Percentiles rank a stretch among this genome's conserved stretches.
phyloP scores from a whole-genome alignment of 1,284 basidiomycete genomes.

The Porodaedalea pini region DNA sequence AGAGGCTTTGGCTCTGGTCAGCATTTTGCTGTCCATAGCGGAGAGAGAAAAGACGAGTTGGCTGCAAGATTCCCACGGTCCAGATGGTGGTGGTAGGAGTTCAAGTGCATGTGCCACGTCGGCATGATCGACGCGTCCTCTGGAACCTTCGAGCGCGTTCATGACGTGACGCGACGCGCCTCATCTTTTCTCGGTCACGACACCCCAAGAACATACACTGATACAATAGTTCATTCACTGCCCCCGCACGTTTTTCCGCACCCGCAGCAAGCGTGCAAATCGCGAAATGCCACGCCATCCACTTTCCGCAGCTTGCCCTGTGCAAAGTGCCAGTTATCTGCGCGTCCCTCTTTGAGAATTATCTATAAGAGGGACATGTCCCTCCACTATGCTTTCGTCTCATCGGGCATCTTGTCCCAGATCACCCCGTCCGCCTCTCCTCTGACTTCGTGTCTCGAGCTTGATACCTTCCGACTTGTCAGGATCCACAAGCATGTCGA shows the following conservation, averaged over 20 bases:
- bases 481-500: neutral
- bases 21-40: no score
- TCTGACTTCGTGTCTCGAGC: neutral
- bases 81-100: no score
- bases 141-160: neutral
- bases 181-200: neutral
- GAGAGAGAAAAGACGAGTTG: no score
- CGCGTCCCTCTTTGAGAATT: neutral
- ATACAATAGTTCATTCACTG: neutral
- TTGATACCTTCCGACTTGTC: no score
- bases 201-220: neutral
- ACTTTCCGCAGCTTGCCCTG: neutral
- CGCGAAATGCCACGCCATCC: neutral
- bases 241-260: neutral
- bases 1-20: no score
- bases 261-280: neutral
- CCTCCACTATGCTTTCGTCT: neutral
- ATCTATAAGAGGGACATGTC: neutral
- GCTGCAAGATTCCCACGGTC: no score
- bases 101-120: no score
- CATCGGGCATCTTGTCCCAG: neutral
- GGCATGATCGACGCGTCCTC: neutral
- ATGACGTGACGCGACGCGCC: neutral
- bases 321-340: neutral
- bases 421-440: neutral